Percentiles rank a stretch among this genome's conserved stretches.
Conservation (phyloP, 108 stramenopile species). For the Fragilariopsis cylindrus region DNA sequence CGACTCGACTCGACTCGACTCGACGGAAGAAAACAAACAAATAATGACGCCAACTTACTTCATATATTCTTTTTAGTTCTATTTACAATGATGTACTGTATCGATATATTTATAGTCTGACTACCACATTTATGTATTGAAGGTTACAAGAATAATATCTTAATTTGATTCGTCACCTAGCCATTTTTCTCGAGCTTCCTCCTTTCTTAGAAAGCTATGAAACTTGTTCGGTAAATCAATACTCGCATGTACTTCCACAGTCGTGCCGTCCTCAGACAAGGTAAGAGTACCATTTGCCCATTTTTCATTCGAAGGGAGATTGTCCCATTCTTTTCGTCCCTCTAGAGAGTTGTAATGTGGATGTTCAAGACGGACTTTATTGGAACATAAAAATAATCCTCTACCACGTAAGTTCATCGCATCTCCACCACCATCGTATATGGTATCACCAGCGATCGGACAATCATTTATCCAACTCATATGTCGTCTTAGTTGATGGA, state of each 20-base stretch:
- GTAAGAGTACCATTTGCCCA: conserved; percentile 8
- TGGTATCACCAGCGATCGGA: conserved; percentile 72
- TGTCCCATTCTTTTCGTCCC: conserved; percentile 26
- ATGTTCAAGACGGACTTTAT: conserved; percentile 62
- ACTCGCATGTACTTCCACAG: conserved; percentile 44
- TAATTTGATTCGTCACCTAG: too few relatives aligned
- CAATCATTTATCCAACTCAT: conserved; percentile 68
- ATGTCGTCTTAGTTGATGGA: conserved; percentile 78
- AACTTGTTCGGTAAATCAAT: conserved; percentile 65
- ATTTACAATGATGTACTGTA: too few relatives aligned
- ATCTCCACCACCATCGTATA: conserved; percentile 64
- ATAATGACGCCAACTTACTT: too few relatives aligned
- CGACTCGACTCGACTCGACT: too few relatives aligned
- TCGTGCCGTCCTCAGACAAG: conserved; percentile 25
- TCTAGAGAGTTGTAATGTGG: conserved; percentile 61
- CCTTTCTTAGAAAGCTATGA: conserved; percentile 20
- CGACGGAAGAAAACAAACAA: too few relatives aligned
- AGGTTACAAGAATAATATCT: too few relatives aligned
- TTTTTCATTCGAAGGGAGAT: conserved; percentile 9
- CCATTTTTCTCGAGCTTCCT: conserved; percentile 13
- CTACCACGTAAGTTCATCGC: conserved; percentile 52
- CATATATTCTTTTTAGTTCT: too few relatives aligned
- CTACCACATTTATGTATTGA: too few relatives aligned
- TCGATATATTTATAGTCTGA: too few relatives aligned
- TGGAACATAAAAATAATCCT: conserved; percentile 75